These are phyloP conservation scores for Euphrasia arctica DNA, from an alignment of 305 asterid genomes.

Conservation along the genomic window DNA sequence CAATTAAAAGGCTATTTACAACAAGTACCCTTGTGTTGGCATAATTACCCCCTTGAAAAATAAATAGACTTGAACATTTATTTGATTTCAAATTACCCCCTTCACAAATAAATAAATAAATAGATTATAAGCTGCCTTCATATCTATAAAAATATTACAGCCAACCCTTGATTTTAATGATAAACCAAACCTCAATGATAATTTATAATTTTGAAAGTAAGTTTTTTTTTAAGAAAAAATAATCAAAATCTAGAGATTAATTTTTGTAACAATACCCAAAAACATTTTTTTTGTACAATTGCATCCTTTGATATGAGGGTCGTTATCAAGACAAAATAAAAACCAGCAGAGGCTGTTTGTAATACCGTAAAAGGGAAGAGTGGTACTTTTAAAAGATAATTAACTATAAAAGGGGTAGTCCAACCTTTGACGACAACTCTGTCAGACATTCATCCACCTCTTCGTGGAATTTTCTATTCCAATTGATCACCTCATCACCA, in stretches of 20 bases:
- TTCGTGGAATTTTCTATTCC: constrained; percentile 73
- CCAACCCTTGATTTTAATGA: too few relatives aligned
- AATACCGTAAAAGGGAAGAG: background rate
- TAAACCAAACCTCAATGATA: too few relatives aligned
- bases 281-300: too few relatives aligned
- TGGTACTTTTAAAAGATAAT: constrained; percentile 15
- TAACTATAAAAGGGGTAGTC: constrained; percentile 10
- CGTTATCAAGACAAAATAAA: background rate
- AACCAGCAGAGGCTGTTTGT: background rate
- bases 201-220: background rate
- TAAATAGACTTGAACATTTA: background rate
- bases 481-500: constrained; percentile 65
- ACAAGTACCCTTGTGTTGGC: background rate
- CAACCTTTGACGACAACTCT: constrained; percentile 83
- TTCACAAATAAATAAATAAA: background rate
- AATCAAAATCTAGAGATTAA: too few relatives aligned
- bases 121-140: too few relatives aligned
- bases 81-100: background rate
- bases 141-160: too few relatives aligned
- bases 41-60: background rate
- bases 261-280: too few relatives aligned
- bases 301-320: background rate
- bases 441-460: constrained; percentile 87
- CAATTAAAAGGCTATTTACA: background rate
- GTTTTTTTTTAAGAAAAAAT: background rate